These are phyloP conservation scores for Saccharum spontaneum DNA, from an alignment of 176 grass and related monocot genomes.

Conservation along the genomic window DNA sequence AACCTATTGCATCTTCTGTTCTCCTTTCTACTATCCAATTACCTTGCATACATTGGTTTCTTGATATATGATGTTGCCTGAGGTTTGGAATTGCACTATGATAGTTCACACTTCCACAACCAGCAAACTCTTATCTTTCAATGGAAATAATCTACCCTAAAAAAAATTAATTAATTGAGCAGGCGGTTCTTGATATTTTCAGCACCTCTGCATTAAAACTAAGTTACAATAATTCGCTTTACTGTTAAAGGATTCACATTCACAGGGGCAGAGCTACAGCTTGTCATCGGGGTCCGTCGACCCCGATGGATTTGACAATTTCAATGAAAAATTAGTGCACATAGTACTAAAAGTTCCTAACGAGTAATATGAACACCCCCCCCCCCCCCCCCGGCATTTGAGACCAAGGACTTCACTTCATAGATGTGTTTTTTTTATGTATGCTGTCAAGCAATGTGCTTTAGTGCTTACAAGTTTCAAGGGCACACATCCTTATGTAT, in stretches of 20 bases:
- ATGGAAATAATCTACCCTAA: background rate
- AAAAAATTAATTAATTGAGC: constrained; percentile 5
- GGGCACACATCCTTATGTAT: background rate
- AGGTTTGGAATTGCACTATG: background rate
- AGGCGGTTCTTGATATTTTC: background rate
- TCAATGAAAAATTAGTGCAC: no score
- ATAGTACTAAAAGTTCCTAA: no score
- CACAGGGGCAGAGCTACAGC: no score
- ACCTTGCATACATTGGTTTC: background rate
- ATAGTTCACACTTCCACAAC: background rate
- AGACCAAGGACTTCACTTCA: background rate
- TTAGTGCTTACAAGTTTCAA: constrained; percentile 8
- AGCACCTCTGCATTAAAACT: background rate
- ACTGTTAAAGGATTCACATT: background rate
- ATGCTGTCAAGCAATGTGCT: background rate
- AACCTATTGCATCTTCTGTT: background rate
- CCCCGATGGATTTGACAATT: no score
- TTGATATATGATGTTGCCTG: background rate
- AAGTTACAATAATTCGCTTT: background rate
- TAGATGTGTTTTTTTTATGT: background rate
- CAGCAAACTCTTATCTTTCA: background rate
- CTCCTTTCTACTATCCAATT: background rate
- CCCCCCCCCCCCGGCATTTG: background rate
- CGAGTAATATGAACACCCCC: no score
- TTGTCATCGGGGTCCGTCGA: no score